These are phyloP conservation scores for Pythium dissotocum DNA, from an alignment of 352 stramenopile species.

Conservation along the genomic window DNA sequence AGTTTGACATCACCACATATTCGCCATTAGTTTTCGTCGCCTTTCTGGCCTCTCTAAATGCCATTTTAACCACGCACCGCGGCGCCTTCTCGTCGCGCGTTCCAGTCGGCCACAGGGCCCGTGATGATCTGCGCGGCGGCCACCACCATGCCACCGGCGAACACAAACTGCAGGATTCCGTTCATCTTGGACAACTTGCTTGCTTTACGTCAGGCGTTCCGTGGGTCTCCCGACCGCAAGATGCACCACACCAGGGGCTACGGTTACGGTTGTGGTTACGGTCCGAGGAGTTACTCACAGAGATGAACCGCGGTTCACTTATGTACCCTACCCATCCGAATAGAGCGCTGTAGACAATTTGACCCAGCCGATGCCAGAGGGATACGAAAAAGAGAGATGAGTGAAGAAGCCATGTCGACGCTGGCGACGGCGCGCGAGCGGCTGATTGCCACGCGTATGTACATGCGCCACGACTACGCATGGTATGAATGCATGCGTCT, in stretches of 20 bases:
- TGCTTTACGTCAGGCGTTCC: conserved; percentile 11
- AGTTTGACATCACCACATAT: background rate
- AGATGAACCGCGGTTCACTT: conserved; percentile 10
- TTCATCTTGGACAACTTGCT: conserved; percentile 45
- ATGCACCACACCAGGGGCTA: background rate
- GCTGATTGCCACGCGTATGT: conserved; percentile 48
- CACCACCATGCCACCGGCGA: conserved; percentile 67
- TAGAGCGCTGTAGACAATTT: background rate
- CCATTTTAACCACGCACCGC: conserved; percentile 37
- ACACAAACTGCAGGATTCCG: conserved; percentile 70
- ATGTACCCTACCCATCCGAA: background rate
- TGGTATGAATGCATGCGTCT: conserved; percentile 6
- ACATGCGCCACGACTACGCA: conserved; percentile 90
- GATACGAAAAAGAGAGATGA: conserved; percentile 1
- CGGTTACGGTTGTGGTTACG: conserved; percentile 7
- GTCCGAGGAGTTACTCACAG: too few species aligned
- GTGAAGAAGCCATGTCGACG: conserved; percentile 2
- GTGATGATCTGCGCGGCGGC: conserved; percentile 68
- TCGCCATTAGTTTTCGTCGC: background rate
- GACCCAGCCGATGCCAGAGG: background rate
- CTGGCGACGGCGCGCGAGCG: conserved; percentile 44
- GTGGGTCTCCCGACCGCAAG: conserved; percentile 6
- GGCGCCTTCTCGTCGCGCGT: conserved; percentile 64
- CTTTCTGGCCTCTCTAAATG: background rate
- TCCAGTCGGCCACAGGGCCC: conserved; percentile 72